A percentile compares a stretch with the other conserved stretches of the same genome.
Conservation (phyloP, 1,284 basidiomycete genomes). For the Sutorius eximius region DNA sequence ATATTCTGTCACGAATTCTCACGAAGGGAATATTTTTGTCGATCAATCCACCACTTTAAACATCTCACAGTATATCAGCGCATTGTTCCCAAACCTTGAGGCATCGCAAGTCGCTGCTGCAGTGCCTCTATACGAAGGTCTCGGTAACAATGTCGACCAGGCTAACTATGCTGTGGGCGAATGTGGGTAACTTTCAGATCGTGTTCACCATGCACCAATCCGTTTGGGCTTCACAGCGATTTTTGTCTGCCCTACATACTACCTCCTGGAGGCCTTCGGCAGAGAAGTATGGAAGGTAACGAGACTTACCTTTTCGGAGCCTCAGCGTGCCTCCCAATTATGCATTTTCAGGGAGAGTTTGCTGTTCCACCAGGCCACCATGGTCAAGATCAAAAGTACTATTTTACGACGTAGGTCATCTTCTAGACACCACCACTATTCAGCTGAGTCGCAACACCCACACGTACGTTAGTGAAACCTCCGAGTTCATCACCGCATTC, state of each 20-base stretch:
- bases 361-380: conserved; percentile 9
- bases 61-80: conserved; percentile 10
- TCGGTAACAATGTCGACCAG: conserved; percentile 12
- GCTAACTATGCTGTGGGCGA: conserved; percentile 42
- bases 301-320: background rate
- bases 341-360: conserved; percentile 10
- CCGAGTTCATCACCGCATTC: conserved; percentile 24
- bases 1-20: conserved; percentile 38
- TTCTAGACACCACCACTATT: background rate
- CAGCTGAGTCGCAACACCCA: background rate
- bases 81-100: conserved; percentile 14
- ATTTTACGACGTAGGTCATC: conserved; percentile 1
- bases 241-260: conserved; percentile 8
- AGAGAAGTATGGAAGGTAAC: conserved; percentile 14
- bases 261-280: conserved; percentile 7
- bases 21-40: conserved; percentile 43
- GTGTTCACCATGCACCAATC: background rate
- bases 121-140: conserved; percentile 6
- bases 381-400: conserved; percentile 5
- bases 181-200: conserved; percentile 25
- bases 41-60: conserved; percentile 13
- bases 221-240: background rate
- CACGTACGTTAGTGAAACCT: conserved; percentile 7
- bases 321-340: background rate
- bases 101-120: conserved; percentile 6